These are phyloP conservation scores for Colletotrichum higginsianum DNA, from an alignment of 2,329 filamentous ascomycete genomes.

Conservation along the genomic window DNA sequence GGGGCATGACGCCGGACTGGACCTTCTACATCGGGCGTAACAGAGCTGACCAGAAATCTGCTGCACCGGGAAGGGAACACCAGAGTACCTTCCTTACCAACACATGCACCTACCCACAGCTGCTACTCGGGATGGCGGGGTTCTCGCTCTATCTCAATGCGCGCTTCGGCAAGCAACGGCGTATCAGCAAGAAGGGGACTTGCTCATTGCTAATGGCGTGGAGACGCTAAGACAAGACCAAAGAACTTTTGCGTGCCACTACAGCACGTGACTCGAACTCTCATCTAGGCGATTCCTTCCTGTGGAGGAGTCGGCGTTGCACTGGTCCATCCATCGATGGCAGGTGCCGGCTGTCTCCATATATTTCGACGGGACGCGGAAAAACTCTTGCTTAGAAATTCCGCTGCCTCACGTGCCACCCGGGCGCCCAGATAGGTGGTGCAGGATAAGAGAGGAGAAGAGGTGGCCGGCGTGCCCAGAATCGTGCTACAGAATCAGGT, in stretches of 20 bases:
- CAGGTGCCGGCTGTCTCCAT: not conserved
- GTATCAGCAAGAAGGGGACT: slow-evolving; percentile 34
- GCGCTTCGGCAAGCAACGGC: slow-evolving; percentile 38
- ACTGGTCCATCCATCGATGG: not conserved
- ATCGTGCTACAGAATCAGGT: slow-evolving; percentile 39
- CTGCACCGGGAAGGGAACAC: slow-evolving; percentile 19
- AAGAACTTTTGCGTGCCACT: slow-evolving; percentile 33
- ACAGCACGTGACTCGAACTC: slow-evolving; percentile 22
- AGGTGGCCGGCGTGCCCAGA: not conserved
- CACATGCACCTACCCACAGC: slow-evolving; percentile 38
- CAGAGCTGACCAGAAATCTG: slow-evolving; percentile 42
- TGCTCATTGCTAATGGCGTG: slow-evolving; percentile 27
- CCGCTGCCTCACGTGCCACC: slow-evolving; percentile 21
- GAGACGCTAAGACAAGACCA: slow-evolving; percentile 30
- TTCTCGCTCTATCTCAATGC: slow-evolving; percentile 26
- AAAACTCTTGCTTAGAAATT: slow-evolving; percentile 7
- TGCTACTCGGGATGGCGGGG: slow-evolving; percentile 37
- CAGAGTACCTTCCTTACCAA: slow-evolving; percentile 14
- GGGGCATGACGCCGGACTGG: slow-evolving; percentile 58
- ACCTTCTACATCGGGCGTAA: slow-evolving; percentile 43
- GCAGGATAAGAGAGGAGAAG: not conserved
- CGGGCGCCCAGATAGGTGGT: not conserved
- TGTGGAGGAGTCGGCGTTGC: no score
- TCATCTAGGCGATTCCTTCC: no score
- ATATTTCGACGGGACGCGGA: not conserved